Base-by-base conservation (phyloP, 305 asterid genomes). In the Fraxinus velutina region DNA sequence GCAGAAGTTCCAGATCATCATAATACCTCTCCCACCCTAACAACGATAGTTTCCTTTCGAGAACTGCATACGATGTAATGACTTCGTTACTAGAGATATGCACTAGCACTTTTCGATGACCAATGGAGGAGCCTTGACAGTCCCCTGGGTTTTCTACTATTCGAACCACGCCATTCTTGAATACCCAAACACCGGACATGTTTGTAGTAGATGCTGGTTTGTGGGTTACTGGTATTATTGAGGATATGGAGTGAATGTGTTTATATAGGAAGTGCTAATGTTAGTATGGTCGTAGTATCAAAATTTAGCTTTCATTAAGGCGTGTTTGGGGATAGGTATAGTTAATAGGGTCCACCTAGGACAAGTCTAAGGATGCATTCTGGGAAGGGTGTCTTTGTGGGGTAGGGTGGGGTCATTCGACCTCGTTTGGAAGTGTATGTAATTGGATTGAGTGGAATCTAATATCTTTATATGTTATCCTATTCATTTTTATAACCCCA, bases 21-120 rank as follows among this genome's bases (percentile, higher is more conserved):
- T 89, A 90, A 76, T 93, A 95, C 83, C 97, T 90, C 87, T 92
- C 97, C 98, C 98, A 95, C 0, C 95, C 97, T 0, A 93, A 91
- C 5, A 86, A 60, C 6, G 47, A n/a, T 6, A 95, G 21, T 52
- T 85, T 95, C 64, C 83, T 70, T 62, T 91, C 95, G 0, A 95
- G 91, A 17, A 80, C 83, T 0, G 88, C 77, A 79, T 93, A 95
- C 3, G 98, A 91, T 32, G 93, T 77, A 13, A 95, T 90, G 36
- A 83, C 90, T 75, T 95, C 97, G n/a, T 89, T 84, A 0, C 91
- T 85, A 6, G 90, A 21, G 9, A 89, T 80, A 68, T 95, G 94
- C 57, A 93, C 90, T 4, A 93, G 72, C 78, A 86, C 83, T 77
- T 95, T 93, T 81, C 91, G 91, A 76, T 27, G 71, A 22, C 32